phyloP scores from a whole-genome alignment of 2,329 filamentous ascomycete species.

The Alternaria gansuensis region DNA sequence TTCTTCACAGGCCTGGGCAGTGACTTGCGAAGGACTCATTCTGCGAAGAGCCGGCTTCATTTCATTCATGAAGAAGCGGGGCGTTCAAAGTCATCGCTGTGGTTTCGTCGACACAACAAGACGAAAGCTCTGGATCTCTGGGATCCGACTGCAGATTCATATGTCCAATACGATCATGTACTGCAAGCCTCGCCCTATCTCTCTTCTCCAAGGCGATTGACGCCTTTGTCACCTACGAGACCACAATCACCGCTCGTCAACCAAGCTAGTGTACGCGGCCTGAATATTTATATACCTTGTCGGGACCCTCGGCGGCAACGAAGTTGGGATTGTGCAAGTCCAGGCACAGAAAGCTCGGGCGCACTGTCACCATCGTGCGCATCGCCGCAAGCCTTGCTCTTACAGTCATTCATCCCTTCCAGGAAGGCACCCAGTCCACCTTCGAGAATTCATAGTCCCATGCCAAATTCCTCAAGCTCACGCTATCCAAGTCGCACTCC shows the following conservation, averaged over 20 bases:
- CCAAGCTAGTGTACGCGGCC: constrained; percentile 32
- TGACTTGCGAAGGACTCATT: constrained; percentile 27
- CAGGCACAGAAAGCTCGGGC: constrained; percentile 42
- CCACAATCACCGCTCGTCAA: constrained; percentile 25
- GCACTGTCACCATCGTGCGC: constrained; percentile 39
- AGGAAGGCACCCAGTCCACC: constrained; percentile 29
- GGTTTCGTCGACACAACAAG: constrained; percentile 28
- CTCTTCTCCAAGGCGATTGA: constrained; percentile 30
- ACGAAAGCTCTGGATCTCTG: constrained; percentile 19
- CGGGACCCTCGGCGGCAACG: constrained; percentile 14
- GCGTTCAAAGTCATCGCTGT: constrained; percentile 20
- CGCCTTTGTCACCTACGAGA: constrained; percentile 30
- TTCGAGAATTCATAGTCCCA: constrained; percentile 23
- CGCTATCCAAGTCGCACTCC: constrained; percentile 17
- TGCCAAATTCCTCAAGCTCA: constrained; percentile 12
- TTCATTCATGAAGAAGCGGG: constrained; percentile 17
- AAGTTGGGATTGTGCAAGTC: constrained; percentile 24
- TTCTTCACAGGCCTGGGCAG: constrained; percentile 38
- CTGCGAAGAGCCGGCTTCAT: constrained; percentile 22
- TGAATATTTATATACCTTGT: constrained; percentile 37
- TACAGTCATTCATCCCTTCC: constrained; percentile 22
- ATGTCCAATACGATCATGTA: constrained; percentile 26
- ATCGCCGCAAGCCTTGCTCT: constrained; percentile 37
- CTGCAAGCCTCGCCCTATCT: constrained; percentile 36
- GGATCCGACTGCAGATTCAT: constrained; percentile 22